Percentiles rank a stretch among this genome's conserved stretches.
These are phyloP conservation scores for Harringtonia lauricola DNA, from an alignment of 2,329 filamentous ascomycete species.

Conservation along the genomic window DNA sequence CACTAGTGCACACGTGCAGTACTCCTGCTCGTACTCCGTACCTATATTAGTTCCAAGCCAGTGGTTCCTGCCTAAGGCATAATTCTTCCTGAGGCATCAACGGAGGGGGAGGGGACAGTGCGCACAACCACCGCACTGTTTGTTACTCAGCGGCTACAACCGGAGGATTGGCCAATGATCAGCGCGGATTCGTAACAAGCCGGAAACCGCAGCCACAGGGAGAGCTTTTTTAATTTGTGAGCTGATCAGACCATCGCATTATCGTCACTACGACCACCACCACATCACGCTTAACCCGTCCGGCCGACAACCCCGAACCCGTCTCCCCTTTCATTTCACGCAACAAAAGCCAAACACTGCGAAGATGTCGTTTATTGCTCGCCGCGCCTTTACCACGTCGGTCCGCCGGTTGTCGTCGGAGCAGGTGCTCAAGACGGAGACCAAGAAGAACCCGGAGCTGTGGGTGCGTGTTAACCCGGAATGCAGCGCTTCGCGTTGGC, in stretches of 20 bases:
- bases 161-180: slow-evolving; percentile 9
- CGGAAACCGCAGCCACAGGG: not conserved
- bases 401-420: slow-evolving; percentile 17
- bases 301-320: not conserved
- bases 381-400: slow-evolving; percentile 32
- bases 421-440: slow-evolving; percentile 42
- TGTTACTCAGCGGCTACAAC: slow-evolving; percentile 7
- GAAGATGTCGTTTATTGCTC: slow-evolving; percentile 45
- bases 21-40: too few species aligned
- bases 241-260: not conserved
- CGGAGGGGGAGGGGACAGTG: too few species aligned
- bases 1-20: too few species aligned
- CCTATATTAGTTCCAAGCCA: too few species aligned
- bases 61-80: too few species aligned
- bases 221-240: slow-evolving; percentile 2
- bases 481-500: not conserved
- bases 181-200: slow-evolving; percentile 1
- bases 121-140: not conserved
- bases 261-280: too few species aligned
- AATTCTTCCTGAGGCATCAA: too few species aligned
- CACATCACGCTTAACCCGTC: not conserved
- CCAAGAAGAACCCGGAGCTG: slow-evolving; percentile 42
- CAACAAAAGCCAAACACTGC: slow-evolving; percentile 12
- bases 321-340: not conserved
- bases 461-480: slow-evolving; percentile 27